These are phyloP conservation scores for Saturnispora galanensis DNA, from an alignment of 805 yeast genomes.

Conservation along the genomic window DNA sequence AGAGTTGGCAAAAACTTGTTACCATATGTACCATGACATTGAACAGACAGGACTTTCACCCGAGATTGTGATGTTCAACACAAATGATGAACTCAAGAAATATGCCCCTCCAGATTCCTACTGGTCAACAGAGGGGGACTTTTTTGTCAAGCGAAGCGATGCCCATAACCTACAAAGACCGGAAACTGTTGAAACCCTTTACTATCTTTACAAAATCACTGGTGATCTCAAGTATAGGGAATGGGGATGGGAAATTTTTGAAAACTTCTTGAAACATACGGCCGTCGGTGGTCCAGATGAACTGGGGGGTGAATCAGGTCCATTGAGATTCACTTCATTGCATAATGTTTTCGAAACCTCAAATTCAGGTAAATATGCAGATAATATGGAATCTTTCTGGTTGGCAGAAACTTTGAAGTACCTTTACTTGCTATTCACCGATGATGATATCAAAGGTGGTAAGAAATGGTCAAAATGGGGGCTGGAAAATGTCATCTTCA, in stretches of 20 bases:
- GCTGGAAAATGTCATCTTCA: constrained; percentile 62
- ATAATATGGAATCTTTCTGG: constrained; percentile 91
- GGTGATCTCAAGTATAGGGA: constrained; percentile 72
- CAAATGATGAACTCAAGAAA: constrained; percentile 11
- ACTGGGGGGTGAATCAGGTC: constrained; percentile 32
- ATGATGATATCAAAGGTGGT: constrained; percentile 21
- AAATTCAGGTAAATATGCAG: constrained; percentile 26
- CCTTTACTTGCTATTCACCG: constrained; percentile 69
- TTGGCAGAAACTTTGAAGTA: constrained; percentile 87
- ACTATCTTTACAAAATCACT: constrained; percentile 68
- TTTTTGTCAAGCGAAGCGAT: constrained; percentile 60
- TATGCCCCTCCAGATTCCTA: constrained; percentile 28
- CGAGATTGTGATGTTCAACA: constrained; percentile 78
- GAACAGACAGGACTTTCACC: constrained; percentile 75
- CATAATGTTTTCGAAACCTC: constrained; percentile 31
- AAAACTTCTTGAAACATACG: constrained; percentile 54
- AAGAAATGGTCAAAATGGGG: constrained; percentile 43
- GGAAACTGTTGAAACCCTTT: constrained; percentile 85
- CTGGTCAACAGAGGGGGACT: constrained; percentile 19
- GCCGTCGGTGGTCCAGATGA: constrained; percentile 18
- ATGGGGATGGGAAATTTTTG: constrained; percentile 85
- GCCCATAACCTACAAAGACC: constrained; percentile 85
- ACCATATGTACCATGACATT: constrained; percentile 67
- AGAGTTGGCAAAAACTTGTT: constrained; percentile 73
- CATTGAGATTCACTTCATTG: constrained; percentile 47